Evolutionary conservation across 176 grass and related monocot species (phyloP), one percentile per base, ranked within the genome.

Genomic region (Hsuehochloa calcarea): DNA sequence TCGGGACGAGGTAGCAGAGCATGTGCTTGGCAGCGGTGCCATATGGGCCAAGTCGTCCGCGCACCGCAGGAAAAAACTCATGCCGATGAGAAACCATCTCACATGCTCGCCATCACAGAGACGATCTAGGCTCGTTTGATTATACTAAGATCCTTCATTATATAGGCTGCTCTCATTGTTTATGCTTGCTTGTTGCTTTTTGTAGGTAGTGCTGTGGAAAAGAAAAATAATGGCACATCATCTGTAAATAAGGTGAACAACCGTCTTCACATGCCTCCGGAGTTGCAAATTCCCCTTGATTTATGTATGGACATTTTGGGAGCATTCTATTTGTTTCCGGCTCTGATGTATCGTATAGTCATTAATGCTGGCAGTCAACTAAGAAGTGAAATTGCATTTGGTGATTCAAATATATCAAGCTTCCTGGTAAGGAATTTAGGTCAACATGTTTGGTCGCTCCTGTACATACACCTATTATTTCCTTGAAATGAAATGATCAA

Each of bases 281-380:
- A 98, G 84, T 82, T 98, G 78, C 72, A 94, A 50, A 70, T 95
- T 80, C 89, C 88, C 15, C 90, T 98, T 83, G 74, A 94, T 78
- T 82, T 98, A 71, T 78, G 93, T n/a, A 76, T 85, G 45, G 88
- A 95, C 68, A 82, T 98, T 78, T 86, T 95, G 73, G 94, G 92
- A 90, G 86, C 79, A 38, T 93, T 95, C 58, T 98, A 95, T 80
- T 87, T 98, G 84, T 86, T 98, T 72, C 96, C 96, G n/a, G 90
- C 93, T 85, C 77, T 95, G 75, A 95, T 98, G 93, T 80, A 98
- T 83, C 96, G 96, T 31, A 87, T 98, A 95, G 70, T 92, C 93
- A 55, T 68, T 95, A 62, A 90, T 91, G 86, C 54, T 98, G 61
- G 91, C 64, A 87, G 87, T 75, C 93, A 98, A 92, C 86, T 98